Conservation (phyloP, 106 monocot species). For the Dendrobium huoshanense region DNA sequence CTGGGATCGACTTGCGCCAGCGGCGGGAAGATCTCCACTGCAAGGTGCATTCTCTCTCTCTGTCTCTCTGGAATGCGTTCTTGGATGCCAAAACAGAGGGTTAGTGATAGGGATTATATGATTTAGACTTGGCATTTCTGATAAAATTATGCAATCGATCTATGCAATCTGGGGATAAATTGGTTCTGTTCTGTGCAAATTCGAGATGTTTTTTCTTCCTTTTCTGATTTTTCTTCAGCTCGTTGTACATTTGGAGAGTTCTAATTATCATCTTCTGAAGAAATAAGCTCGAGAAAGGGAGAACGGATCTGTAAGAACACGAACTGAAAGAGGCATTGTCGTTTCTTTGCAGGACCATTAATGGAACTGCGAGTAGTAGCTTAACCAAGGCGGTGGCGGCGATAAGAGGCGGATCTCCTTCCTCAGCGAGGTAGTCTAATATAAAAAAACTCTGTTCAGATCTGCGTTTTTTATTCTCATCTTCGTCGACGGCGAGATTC, state of each 20-base stretch:
- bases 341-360: neutral
- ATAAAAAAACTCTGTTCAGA: neutral
- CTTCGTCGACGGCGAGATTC: neutral
- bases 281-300: neutral
- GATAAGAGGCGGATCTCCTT: neutral
- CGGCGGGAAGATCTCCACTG: neutral
- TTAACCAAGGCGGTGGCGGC: neutral
- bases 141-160: neutral
- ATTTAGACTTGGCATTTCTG: neutral
- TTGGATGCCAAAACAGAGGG: neutral
- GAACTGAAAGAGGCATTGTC: neutral
- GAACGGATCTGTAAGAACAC: neutral
- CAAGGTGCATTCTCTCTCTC: neutral
- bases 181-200: neutral
- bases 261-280: neutral
- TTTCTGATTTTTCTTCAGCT: neutral
- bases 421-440: neutral
- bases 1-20: neutral
- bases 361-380: neutral
- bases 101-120: neutral
- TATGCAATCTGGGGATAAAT: neutral
- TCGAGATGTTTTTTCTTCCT: neutral
- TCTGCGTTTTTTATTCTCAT: neutral
- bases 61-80: neutral
- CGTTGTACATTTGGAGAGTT: neutral